Conservation (phyloP, 345 rosid genomes). For the Litchi chinensis region DNA sequence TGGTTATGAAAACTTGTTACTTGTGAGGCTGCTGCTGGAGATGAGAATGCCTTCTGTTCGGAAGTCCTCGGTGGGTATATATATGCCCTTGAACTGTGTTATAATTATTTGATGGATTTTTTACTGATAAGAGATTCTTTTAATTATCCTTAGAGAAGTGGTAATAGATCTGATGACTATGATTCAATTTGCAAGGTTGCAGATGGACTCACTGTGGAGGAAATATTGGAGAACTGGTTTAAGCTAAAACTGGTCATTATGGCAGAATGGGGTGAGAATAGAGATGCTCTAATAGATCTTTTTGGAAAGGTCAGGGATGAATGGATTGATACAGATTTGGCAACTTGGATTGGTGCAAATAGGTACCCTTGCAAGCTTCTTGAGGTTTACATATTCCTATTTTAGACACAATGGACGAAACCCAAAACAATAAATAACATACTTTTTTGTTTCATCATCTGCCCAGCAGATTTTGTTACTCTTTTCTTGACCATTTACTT, state of each 20-base stretch:
- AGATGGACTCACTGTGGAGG: constrained; percentile 69
- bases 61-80: constrained; percentile 70
- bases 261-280: constrained; percentile 84
- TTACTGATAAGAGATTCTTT: not conserved
- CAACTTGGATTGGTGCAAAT: constrained; percentile 93
- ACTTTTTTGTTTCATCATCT: not conserved
- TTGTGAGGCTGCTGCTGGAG: constrained; percentile 80
- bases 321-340: constrained; percentile 77
- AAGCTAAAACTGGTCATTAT: constrained; percentile 74
- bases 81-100: not conserved
- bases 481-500: not conserved
- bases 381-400: not conserved
- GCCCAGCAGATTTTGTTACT: not conserved
- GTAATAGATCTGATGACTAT: constrained; percentile 21
- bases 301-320: constrained; percentile 91
- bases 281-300: constrained; percentile 64
- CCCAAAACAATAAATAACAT: not conserved
- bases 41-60: constrained; percentile 60
- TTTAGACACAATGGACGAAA: not conserved
- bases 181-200: constrained; percentile 58
- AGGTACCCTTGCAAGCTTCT: constrained; percentile 43
- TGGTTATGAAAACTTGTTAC: constrained; percentile 83
- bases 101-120: constrained; percentile 4
- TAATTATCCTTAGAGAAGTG: not conserved
- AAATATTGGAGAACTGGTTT: constrained; percentile 73